A percentile compares a stretch with the other conserved stretches of the same genome.
Evolutionary conservation across 177 flowering plant species (phyloP).

Genomic region (Telopea speciosissima): DNA sequence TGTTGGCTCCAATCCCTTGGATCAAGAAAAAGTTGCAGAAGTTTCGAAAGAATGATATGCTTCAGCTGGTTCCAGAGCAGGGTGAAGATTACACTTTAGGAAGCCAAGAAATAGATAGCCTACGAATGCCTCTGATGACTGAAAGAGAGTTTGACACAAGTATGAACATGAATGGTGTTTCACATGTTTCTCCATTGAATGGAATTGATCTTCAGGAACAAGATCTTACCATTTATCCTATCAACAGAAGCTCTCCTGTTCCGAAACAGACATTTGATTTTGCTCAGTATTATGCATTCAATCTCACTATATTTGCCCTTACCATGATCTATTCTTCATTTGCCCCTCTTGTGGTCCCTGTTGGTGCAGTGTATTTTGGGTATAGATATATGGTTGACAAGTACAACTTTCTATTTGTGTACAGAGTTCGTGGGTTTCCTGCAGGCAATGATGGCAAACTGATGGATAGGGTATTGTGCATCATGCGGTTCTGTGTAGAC

Average conservation of each 20-base stretch:
- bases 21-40: slow-evolving; percentile 80
- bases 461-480: slow-evolving; percentile 82
- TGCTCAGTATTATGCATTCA: slow-evolving; percentile 96
- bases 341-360: slow-evolving; percentile 91
- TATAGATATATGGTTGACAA: slow-evolving; percentile 94
- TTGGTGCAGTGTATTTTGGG: slow-evolving; percentile 89
- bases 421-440: slow-evolving; percentile 94
- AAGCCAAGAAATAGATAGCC: slow-evolving; percentile 39
- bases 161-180: slow-evolving; percentile 17
- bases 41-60: slow-evolving; percentile 94
- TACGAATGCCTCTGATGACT: slow-evolving; percentile 59
- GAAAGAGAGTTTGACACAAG: slow-evolving; percentile 34
- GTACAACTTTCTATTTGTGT: slow-evolving; percentile 89
- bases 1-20: slow-evolving; percentile 96
- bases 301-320: slow-evolving; percentile 90
- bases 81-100: slow-evolving; percentile 72
- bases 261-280: slow-evolving; percentile 95
- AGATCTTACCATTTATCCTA: slow-evolving; percentile 75
- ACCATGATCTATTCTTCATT: slow-evolving; percentile 88
- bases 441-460: slow-evolving; percentile 95
- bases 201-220: slow-evolving; percentile 52
- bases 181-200: slow-evolving; percentile 22
- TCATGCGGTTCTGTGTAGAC: slow-evolving; percentile 92
- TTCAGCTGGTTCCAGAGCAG: slow-evolving; percentile 92
- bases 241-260: slow-evolving; percentile 71